Evolutionary conservation across 2,329 filamentous ascomycete species (phyloP).

Genomic region (Alternaria brassicicola): DNA sequence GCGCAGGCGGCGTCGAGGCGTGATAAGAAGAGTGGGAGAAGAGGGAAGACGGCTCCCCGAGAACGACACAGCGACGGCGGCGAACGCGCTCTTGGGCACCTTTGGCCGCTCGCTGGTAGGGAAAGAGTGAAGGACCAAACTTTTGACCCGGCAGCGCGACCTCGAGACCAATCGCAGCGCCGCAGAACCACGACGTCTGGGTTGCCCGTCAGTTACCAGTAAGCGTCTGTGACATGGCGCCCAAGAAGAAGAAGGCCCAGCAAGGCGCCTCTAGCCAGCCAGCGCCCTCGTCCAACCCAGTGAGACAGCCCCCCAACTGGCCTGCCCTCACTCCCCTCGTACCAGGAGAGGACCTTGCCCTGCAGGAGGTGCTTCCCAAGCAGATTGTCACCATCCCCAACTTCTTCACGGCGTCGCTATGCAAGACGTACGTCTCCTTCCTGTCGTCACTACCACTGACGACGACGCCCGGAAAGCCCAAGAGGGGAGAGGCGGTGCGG

Average conservation of each 20-base stretch:
- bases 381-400: slow-evolving; percentile 77
- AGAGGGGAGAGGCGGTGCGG: slow-evolving; percentile 78
- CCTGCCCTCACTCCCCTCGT: slow-evolving; percentile 72
- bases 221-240: slow-evolving; percentile 27
- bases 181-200: not conserved
- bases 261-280: slow-evolving; percentile 7
- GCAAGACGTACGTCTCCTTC: slow-evolving; percentile 77
- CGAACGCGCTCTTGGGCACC: not conserved
- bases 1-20: not conserved
- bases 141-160: not conserved
- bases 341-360: slow-evolving; percentile 67
- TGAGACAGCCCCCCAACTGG: slow-evolving; percentile 63
- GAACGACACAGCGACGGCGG: not conserved
- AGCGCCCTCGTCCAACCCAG: not conserved
- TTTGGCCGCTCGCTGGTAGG: slow-evolving; percentile 3
- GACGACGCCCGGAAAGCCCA: slow-evolving; percentile 80
- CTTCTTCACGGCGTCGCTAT: slow-evolving; percentile 77
- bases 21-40: not conserved
- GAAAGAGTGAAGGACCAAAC: slow-evolving; percentile 4
- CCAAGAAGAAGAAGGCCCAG: slow-evolving; percentile 41
- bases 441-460: slow-evolving; percentile 71
- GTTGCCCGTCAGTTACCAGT: not conserved
- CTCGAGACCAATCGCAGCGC: not conserved
- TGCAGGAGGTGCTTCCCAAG: slow-evolving; percentile 62
- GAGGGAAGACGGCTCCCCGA: not conserved